A percentile compares a stretch with the other conserved stretches of the same genome.
Evolutionary conservation across 2,329 filamentous ascomycete species (phyloP).

Genomic region (Colletotrichum australisinense): DNA sequence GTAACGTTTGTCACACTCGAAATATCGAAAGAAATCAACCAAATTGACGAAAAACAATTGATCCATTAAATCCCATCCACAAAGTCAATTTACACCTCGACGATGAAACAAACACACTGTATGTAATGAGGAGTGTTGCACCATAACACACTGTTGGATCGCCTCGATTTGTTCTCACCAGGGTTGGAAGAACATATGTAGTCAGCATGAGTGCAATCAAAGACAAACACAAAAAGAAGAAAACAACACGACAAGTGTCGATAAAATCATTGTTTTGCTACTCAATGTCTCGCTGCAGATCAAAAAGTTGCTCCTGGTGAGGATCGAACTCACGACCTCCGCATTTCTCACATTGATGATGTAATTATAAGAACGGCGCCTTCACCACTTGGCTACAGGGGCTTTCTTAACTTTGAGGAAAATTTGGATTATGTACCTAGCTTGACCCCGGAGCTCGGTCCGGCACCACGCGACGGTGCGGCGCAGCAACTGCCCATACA

Average conservation of each 20-base stretch:
- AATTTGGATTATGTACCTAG: background rate
- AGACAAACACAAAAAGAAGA: too few species aligned
- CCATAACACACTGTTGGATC: background rate
- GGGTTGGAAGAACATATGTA: background rate
- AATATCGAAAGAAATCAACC: background rate
- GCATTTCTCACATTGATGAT: constrained; percentile 41
- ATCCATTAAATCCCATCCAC: background rate
- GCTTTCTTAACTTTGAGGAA: background rate
- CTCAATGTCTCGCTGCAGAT: too few species aligned
- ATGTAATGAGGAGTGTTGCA: background rate
- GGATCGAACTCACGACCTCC: constrained; percentile 48
- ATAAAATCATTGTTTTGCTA: too few species aligned
- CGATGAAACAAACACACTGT: background rate
- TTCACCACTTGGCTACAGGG: constrained; percentile 49
- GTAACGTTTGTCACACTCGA: background rate
- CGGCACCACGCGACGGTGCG: background rate
- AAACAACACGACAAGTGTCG: too few species aligned
- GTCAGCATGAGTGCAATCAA: background rate
- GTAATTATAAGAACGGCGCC: constrained; percentile 47
- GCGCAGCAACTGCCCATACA: background rate
- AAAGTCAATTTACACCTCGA: background rate
- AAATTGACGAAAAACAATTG: too few species aligned
- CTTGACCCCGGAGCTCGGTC: background rate
- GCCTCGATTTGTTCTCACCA: background rate
- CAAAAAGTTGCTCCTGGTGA: constrained; percentile 38